These are phyloP conservation scores for Sphaerulina musiva DNA, from an alignment of 2,329 filamentous ascomycete genomes.

Conservation along the genomic window DNA sequence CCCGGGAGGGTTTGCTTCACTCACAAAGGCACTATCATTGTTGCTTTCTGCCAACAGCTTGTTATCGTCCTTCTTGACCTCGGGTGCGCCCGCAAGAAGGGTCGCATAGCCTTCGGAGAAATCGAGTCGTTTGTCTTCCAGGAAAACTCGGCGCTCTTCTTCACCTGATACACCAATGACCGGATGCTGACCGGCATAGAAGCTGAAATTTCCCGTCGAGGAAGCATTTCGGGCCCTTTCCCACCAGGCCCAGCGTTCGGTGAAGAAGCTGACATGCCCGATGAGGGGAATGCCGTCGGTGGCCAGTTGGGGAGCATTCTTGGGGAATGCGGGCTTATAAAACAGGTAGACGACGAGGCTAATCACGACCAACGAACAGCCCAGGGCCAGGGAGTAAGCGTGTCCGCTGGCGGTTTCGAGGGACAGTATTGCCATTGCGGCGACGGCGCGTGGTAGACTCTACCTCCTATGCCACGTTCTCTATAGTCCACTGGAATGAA, in stretches of 20 bases:
- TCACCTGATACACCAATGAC: conserved; percentile 44
- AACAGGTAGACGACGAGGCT: conserved; percentile 21
- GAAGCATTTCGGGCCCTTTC: conserved; percentile 30
- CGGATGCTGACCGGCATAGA: conserved; percentile 43
- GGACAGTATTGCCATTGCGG: not conserved
- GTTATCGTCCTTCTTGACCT: conserved; percentile 29
- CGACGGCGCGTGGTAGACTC: too few relatives aligned
- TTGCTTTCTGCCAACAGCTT: conserved; percentile 17
- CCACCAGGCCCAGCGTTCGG: conserved; percentile 42
- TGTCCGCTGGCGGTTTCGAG: not conserved
- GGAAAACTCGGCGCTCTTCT: conserved; percentile 40
- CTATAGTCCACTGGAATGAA: too few relatives aligned
- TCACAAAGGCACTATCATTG: conserved; percentile 14
- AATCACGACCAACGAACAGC: conserved; percentile 12
- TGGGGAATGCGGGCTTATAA: conserved; percentile 21
- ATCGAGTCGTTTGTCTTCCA: conserved; percentile 42
- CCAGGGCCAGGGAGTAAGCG: conserved; percentile 8
- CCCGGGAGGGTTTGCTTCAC: too few relatives aligned
- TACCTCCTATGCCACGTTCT: not conserved
- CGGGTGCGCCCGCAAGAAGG: conserved; percentile 26
- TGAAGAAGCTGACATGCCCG: conserved; percentile 45
- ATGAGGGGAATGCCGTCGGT: conserved; percentile 37
- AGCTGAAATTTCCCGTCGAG: conserved; percentile 43
- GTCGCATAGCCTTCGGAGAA: conserved; percentile 40
- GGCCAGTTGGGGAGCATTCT: conserved; percentile 23